Evolutionary conservation across 257 asterid genomes (phyloP).

Genomic region (Hygrophila difformis): DNA sequence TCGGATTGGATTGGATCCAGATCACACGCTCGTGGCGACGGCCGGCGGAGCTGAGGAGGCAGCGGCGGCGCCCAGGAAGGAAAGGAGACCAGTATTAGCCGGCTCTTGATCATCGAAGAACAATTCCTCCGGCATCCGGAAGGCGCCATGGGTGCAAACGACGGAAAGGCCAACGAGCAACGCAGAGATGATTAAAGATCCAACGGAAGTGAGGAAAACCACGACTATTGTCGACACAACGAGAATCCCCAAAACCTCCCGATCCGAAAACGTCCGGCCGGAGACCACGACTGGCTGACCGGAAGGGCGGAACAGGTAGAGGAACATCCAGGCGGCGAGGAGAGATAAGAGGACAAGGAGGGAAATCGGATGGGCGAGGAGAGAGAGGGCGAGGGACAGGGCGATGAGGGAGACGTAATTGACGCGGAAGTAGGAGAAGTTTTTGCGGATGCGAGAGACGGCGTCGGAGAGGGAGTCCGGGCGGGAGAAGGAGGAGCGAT

Average conservation of each 20-base stretch:
- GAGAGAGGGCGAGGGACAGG: conserved; percentile 59
- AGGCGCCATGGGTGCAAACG: conserved; percentile 69
- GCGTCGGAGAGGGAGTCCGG: conserved; percentile 81
- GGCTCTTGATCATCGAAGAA: conserved; percentile 80
- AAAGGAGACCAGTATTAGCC: conserved; percentile 48
- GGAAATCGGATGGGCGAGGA: conserved; percentile 71
- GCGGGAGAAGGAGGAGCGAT: conserved; percentile 74
- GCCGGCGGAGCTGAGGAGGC: conserved; percentile 62
- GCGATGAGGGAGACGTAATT: conserved; percentile 65
- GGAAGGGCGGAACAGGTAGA: conserved; percentile 58
- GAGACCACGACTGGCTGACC: conserved; percentile 64
- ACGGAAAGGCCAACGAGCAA: conserved; percentile 62
- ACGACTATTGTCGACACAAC: conserved; percentile 58
- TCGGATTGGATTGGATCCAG: conserved; percentile 23
- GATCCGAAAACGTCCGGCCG: conserved; percentile 72
- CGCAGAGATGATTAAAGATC: conserved; percentile 69
- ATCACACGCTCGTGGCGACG: conserved; percentile 51
- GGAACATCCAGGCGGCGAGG: conserved; percentile 67
- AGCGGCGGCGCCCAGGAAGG: conserved; percentile 77
- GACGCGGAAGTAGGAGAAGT: conserved; percentile 69
- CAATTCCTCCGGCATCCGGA: conserved; percentile 77
- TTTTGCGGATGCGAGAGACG: conserved; percentile 72
- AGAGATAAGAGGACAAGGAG: conserved; percentile 54
- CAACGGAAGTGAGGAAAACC: conserved; percentile 73
- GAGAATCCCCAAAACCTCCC: conserved; percentile 54